A percentile compares a stretch with the other conserved stretches of the same genome.
These are phyloP conservation scores for Trichoderma orchidacearum DNA, from an alignment of 495 filamentous ascomycete species.

Conservation along the genomic window DNA sequence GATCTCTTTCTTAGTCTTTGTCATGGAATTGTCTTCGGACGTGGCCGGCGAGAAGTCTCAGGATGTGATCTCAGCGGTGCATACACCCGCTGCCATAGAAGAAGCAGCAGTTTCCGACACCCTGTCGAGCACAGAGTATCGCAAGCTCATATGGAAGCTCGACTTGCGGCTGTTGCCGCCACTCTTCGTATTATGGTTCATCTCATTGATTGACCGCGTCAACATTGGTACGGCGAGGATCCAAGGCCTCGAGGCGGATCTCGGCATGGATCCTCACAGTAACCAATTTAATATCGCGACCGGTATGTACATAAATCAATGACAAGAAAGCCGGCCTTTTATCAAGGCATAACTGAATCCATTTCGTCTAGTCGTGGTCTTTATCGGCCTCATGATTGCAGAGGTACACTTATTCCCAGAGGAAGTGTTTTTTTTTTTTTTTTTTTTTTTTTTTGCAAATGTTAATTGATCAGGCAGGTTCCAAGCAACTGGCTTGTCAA, in stretches of 20 bases:
- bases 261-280: conserved; percentile 31
- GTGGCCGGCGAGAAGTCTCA: neutral
- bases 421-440: too few relatives aligned
- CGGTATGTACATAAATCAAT: conserved; percentile 37
- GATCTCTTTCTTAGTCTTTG: too few relatives aligned
- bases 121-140: neutral
- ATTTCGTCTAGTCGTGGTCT: conserved; percentile 28
- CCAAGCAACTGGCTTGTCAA: neutral
- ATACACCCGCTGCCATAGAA: neutral
- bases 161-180: conserved; percentile 10
- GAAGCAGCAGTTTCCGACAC: neutral
- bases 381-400: conserved; percentile 18
- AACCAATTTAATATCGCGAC: conserved; percentile 43
- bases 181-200: conserved; percentile 8
- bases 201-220: conserved; percentile 18
- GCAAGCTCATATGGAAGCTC: conserved; percentile 10
- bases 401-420: neutral
- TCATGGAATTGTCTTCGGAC: neutral
- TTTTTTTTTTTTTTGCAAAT: too few relatives aligned
- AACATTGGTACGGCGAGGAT: conserved; percentile 45
- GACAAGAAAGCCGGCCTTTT: too few relatives aligned
- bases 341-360: conserved; percentile 22
- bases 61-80: neutral
- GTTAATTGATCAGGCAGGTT: neutral
- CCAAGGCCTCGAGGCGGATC: conserved; percentile 37